Evolutionary conservation across 192 early-diverging fungal genomes (phyloP), one percentile per base, ranked within the genome.

Genomic region (Ambispora gerdemannii): DNA sequence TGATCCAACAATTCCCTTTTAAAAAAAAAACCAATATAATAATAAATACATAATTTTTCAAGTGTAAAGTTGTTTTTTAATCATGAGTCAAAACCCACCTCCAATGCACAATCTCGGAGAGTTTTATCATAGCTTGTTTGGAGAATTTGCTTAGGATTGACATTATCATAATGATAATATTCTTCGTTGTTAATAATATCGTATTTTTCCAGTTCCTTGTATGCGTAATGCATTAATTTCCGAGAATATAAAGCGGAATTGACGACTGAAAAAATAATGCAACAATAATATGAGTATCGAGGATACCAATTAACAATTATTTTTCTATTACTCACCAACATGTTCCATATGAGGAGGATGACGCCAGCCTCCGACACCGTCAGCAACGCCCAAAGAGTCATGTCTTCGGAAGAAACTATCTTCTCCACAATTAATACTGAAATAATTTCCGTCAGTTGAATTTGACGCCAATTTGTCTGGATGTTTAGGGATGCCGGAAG

Each of bases 291-390:
- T 31, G 13, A 43, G 15, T 10, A 43, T 43, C 38, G 15, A 15
- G 15, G 38, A 43, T 15, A 43, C 15, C 38, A 10, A 6, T 6
- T 6, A 15, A 43, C 38, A 10, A 43, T 43, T 43, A 10, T 43
- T n/a, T 10, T 43, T 15, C 15, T 31, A 60, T 17, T 52, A 30
- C 34, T 36, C 74, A 75, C 66, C 66, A 32, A 32, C 32, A 31
- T 47, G 67, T 28, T 50, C 49, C 19, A 65, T 62, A 4, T 17
- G 11, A 56, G 34, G 7, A 43, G 34, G 32, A 60, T 32, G 8
- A 78, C 78, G 68, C 97, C 97, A 98, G 28, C 95, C 95, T 31
- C 97, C 95, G 10, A 98, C 95, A 3, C 97, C 97, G 72, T 96
- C 95, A 4, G 94, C 93, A 4, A 97, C 94, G 19, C 96, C 95